Conservation (phyloP, 1,284 basidiomycete genomes). For the Cryptococcus sp. region DNA sequence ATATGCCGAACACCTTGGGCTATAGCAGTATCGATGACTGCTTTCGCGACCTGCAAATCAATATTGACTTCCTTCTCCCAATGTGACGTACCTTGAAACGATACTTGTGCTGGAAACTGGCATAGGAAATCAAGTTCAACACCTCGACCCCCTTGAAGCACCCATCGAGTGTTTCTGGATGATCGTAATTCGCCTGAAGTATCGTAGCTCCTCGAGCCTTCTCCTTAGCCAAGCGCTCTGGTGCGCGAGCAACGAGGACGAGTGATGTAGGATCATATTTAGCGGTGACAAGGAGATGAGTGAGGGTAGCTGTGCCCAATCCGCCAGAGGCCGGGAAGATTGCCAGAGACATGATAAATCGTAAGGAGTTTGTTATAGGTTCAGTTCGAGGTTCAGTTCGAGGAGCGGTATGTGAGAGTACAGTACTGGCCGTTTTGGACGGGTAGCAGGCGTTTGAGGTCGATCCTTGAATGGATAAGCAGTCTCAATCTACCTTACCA, state of each 20-base stretch:
- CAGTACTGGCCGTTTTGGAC: no score
- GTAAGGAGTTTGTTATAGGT: background rate
- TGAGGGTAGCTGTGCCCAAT: background rate
- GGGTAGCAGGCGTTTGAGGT: no score
- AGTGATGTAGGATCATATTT: background rate
- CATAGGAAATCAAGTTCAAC: background rate
- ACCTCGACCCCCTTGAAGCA: background rate
- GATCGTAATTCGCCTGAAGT: background rate
- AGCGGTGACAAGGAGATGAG: background rate
- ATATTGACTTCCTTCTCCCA: background rate
- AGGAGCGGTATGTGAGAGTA: no score
- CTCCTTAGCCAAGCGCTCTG: no score
- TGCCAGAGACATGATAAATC: background rate
- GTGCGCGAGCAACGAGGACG: no score
- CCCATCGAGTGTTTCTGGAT: background rate
- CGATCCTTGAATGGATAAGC: no score
- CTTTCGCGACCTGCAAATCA: background rate
- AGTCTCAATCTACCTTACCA: no score
- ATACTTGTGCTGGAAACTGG: background rate
- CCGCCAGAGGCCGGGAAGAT: background rate
- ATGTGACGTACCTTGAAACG: background rate
- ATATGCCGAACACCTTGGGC: background rate
- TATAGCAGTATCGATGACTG: background rate
- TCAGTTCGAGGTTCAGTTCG: no score
- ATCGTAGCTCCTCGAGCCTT: background rate